A percentile compares a stretch with the other conserved stretches of the same genome.
phyloP scores from a whole-genome alignment of 2,329 filamentous ascomycete species.

The Graphilbum fragrans region DNA sequence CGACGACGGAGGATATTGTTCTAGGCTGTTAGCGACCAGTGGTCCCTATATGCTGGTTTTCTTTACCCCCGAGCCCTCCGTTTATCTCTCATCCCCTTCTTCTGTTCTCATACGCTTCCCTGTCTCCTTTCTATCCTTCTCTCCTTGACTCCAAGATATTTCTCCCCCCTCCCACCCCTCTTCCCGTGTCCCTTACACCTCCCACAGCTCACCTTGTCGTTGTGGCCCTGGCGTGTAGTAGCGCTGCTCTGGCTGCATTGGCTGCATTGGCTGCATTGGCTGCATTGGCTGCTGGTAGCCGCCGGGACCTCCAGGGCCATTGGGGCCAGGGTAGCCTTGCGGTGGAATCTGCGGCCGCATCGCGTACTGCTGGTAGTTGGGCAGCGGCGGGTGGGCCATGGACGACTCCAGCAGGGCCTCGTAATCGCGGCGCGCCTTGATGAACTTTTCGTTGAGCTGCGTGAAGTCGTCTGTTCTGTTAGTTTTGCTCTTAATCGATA shows the following conservation, averaged over 20 bases:
- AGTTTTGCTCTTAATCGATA: background rate
- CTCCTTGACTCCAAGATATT: background rate
- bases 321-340: constrained; percentile 32
- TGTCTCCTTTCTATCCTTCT: background rate
- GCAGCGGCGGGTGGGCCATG: constrained; percentile 85
- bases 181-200: background rate
- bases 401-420: constrained; percentile 91
- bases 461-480: constrained; percentile 75
- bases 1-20: constrained; percentile 35
- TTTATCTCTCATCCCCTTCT: background rate
- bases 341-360: constrained; percentile 36
- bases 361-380: constrained; percentile 59
- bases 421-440: constrained; percentile 94
- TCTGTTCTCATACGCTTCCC: background rate
- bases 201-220: constrained; percentile 15
- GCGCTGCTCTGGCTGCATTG: constrained; percentile 43
- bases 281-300: background rate
- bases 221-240: constrained; percentile 53
- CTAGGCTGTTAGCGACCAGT: constrained; percentile 20
- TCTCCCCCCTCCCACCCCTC: background rate
- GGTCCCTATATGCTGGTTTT: too few species aligned
- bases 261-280: background rate
- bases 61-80: too few species aligned
- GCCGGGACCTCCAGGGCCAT: constrained; percentile 26
- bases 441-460: constrained; percentile 97